Base-by-base conservation (phyloP, 2,329 filamentous ascomycete genomes). In the Claviceps citrina region DNA sequence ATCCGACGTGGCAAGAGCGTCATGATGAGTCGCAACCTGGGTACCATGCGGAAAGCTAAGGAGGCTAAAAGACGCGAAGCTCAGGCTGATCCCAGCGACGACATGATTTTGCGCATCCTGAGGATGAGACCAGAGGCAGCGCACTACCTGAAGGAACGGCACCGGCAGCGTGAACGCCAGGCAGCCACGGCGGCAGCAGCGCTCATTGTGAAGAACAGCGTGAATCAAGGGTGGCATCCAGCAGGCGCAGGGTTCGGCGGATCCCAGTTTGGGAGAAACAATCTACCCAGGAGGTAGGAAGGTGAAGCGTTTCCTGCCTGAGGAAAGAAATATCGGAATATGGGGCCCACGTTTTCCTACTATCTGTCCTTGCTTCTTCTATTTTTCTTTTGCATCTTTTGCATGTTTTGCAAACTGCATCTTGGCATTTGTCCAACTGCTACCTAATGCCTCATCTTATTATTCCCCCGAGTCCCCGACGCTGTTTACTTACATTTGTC, bases 81-180 rank as follows among this genome's bases (percentile, higher is more conserved):
- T 1, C 91, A 98, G 57, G 89, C 91, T 1, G 91, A 96, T 57
- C 89, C 91, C 2, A 94, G 81, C 56, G 91, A 98, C 59, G 91
- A 98, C 57, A 96, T 96, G 83, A 96, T 98, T 49, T 61, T 98
- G 51, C 73, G 91, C 16, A 98, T 98, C 48, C 62, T 98, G 48
- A 73, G 91, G 38, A 98, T 98, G 91, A 71, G 91, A 40, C 85
- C 86, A 2, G 91, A 96, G 63, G 91, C 91, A 3, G 73, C 78
- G 36, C 66, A 74, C 26, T 98, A 98, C 60, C 68, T 98, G 44
- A 84, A 84, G 53, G 89, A 96, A 59, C 70, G 91, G 31, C 87
- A 85, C 56, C 73, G 91, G 47, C 91, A 98, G 57, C 93, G 93
- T 67, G 91, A 96, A 65, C 73, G 91, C 47, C 76, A 95, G 54